phyloP scores from a whole-genome alignment of 2,329 filamentous ascomycete genomes.

The Elsinoe batatas region DNA sequence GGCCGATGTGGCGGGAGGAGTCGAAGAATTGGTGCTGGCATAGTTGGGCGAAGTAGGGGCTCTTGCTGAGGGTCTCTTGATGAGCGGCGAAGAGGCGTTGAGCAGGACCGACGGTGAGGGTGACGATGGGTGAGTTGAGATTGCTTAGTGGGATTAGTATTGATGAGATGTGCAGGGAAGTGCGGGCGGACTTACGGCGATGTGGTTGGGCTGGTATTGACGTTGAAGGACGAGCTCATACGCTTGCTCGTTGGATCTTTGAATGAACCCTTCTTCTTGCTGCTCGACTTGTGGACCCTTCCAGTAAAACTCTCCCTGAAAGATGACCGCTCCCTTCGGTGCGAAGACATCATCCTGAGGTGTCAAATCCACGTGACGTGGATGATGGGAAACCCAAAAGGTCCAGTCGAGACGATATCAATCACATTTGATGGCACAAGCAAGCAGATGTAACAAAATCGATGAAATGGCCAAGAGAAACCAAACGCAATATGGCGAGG shows the following conservation, averaged over 20 bases:
- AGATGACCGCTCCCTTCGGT: conserved; percentile 14
- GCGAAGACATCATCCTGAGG: conserved; percentile 1
- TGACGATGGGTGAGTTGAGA: conserved; percentile 66
- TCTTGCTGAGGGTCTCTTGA: conserved; percentile 69
- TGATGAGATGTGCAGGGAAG: neutral
- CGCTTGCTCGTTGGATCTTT: conserved; percentile 23
- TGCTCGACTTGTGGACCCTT: conserved; percentile 23
- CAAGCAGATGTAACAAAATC: neutral
- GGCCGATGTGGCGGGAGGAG: conserved; percentile 59
- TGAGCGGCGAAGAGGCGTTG: conserved; percentile 83
- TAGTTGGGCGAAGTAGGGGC: conserved; percentile 65
- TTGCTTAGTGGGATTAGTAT: conserved; percentile 17
- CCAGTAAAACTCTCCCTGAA: conserved; percentile 28
- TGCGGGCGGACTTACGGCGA: conserved; percentile 22
- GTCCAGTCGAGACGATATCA: neutral
- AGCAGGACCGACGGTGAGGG: conserved; percentile 60
- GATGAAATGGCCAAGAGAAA: conserved; percentile 3
- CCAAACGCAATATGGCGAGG: neutral
- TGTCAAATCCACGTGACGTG: neutral
- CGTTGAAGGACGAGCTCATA: conserved; percentile 16
- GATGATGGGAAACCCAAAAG: neutral
- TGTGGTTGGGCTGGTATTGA: conserved; percentile 21
- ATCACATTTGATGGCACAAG: conserved; percentile 1
- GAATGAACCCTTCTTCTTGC: conserved; percentile 27
- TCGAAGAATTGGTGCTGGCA: conserved; percentile 56